These are phyloP conservation scores for Lachnellula arida DNA, from an alignment of 2,329 filamentous ascomycete species.

Conservation along the genomic window DNA sequence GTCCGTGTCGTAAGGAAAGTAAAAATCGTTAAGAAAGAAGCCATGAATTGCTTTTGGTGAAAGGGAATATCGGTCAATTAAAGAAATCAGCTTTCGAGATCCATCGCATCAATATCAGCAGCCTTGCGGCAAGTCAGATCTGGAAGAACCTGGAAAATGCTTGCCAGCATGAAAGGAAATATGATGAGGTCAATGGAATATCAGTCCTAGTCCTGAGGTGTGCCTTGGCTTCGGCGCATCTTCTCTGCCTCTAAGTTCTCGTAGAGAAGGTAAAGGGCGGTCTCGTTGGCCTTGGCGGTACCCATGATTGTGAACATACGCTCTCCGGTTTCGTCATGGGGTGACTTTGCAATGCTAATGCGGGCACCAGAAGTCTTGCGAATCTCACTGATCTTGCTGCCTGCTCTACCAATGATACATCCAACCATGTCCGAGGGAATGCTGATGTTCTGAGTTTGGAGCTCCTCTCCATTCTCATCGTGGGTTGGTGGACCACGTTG, in stretches of 20 bases:
- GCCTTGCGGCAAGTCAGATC: slow-evolving; percentile 62
- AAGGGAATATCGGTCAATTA: slow-evolving; percentile 28
- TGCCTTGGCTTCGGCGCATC: slow-evolving; percentile 87
- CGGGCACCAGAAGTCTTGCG: slow-evolving; percentile 93
- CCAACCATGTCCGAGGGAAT: slow-evolving; percentile 99
- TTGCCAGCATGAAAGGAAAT: slow-evolving; percentile 49
- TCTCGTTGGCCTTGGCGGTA: slow-evolving; percentile 88
- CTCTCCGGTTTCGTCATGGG: slow-evolving; percentile 95
- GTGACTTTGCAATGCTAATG: slow-evolving; percentile 94
- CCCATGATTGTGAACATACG: slow-evolving; percentile 99
- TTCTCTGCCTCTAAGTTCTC: slow-evolving; percentile 99
- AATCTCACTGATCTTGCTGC: slow-evolving; percentile 98
- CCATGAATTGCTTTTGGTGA: slow-evolving; percentile 34
- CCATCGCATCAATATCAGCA: slow-evolving; percentile 43
- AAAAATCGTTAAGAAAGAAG: slow-evolving; percentile 29
- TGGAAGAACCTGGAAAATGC: slow-evolving; percentile 44
- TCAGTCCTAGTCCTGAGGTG: slow-evolving; percentile 29
- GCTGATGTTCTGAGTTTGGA: slow-evolving; percentile 99
- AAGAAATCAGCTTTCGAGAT: slow-evolving; percentile 33
- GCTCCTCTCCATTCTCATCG: slow-evolving; percentile 94
- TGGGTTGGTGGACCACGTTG: slow-evolving; percentile 79
- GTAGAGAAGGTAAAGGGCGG: slow-evolving; percentile 91
- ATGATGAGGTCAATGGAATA: slow-evolving; percentile 23
- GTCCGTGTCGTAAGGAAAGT: slow-evolving; percentile 30
- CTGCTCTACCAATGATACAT: slow-evolving; percentile 93